A percentile compares a stretch with the other conserved stretches of the same genome.
phyloP scores from a whole-genome alignment of 139 green algal genomes.

The Tetradesmus obliquus region DNA sequence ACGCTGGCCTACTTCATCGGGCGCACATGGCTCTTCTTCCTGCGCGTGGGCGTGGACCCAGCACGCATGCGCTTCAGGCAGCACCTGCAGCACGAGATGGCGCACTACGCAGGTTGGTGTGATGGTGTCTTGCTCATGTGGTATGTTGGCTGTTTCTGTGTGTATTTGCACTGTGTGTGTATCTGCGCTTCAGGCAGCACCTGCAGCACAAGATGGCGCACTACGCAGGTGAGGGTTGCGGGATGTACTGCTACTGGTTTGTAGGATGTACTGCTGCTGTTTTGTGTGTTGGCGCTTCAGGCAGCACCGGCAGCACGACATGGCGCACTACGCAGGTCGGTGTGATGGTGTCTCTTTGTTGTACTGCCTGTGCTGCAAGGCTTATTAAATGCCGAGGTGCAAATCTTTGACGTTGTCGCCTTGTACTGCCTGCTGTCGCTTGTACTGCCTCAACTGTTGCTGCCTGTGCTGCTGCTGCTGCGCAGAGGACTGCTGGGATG shows the following conservation, averaged over 20 bases:
- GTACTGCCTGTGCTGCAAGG: no score
- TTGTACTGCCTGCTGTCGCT: background rate
- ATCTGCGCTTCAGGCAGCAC: conserved; percentile 97
- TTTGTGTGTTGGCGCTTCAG: conserved; percentile 84
- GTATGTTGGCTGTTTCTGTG: background rate
- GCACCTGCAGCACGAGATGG: conserved; percentile 96
- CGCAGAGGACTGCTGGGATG: conserved; percentile 96
- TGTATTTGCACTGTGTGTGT: background rate
- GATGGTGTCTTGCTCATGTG: background rate
- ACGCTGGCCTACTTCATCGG: conserved; percentile 99
- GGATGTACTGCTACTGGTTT: no score
- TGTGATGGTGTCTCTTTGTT: background rate
- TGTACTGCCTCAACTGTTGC: background rate
- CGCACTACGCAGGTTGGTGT: conserved; percentile 51
- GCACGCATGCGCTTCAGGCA: conserved; percentile 94
- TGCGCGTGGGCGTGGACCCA: conserved; percentile 85
- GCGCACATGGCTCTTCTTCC: conserved; percentile 96
- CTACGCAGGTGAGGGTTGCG: conserved; percentile 32
- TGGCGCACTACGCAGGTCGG: conserved; percentile 57
- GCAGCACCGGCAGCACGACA: conserved; percentile 97
- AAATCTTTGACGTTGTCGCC: no score
- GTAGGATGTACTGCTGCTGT: no score
- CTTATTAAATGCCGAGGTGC: background rate
- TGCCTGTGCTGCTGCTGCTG: conserved; percentile 11
- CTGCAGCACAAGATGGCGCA: conserved; percentile 91